Evolutionary conservation across 1,284 basidiomycete species (phyloP), one percentile per base, ranked within the genome.

Genomic region (Marasmius fiardii): DNA sequence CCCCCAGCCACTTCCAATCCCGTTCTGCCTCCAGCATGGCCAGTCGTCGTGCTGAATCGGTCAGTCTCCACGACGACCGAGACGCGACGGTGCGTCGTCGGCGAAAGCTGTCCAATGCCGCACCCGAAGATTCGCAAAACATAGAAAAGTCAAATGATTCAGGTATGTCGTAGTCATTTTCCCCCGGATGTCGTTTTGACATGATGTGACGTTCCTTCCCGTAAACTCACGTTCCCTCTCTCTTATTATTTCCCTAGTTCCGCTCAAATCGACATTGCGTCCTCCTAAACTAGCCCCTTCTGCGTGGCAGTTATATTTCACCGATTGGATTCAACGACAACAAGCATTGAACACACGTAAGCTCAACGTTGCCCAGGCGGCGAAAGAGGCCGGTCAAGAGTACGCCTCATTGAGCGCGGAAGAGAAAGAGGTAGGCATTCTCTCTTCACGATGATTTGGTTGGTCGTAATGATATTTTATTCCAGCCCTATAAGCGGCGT

Each of bases 221-320:
- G n/a, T 33, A 11, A n/a, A 24, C 26, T 49, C 47, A 49, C 47
- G 26, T n/a, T 26, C 26, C n/a, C 20, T 41, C 14, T 16, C n/a
- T 20, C 16, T 41, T 41, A 7, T 20, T 16, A 14, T 41, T 41
- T 41, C 39, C 56, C 54, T 67, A 78, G 78, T 72, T 67, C 85
- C 82, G 51, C 70, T 78, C 60, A 88, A 86, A 71, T 87, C 88
- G 52, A 70, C 80, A 24, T 78, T 97, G 56, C 88, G 88, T 57
- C 93, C 92, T 33, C 95, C 95, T 44, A 95, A 95, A 74, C 83
- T 95, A 65, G 92, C 95, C 12, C 93, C 92, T 4, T 95, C 93
- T 4, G 93, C 94, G 43, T 98, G 95, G 95, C 95, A 98, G 73
- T 82, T 98, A 52, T 98, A 94, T 75, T 97, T 98, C 72, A 94